These are phyloP conservation scores for Eutypella sp. DNA, from an alignment of 2,329 filamentous ascomycete genomes.

Conservation along the genomic window DNA sequence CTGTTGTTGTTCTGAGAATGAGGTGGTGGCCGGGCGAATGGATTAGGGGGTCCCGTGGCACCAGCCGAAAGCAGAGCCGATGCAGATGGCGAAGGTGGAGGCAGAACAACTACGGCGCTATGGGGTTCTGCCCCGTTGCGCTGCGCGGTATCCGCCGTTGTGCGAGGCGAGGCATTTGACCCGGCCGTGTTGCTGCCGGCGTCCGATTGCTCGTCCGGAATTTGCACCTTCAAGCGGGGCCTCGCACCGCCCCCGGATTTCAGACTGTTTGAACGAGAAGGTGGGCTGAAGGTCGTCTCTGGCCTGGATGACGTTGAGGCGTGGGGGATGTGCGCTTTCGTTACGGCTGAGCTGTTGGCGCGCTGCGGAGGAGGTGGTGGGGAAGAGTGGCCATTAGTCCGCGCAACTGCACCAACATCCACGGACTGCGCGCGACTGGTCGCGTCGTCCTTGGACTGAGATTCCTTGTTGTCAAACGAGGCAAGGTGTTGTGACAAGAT, in stretches of 20 bases:
- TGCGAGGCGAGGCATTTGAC: conserved; percentile 56
- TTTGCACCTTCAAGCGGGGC: conserved; percentile 86
- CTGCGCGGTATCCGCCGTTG: conserved; percentile 53
- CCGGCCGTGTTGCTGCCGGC: conserved; percentile 68
- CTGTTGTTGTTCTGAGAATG: conserved; percentile 54
- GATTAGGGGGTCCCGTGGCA: conserved; percentile 87
- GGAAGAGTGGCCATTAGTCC: conserved; percentile 48
- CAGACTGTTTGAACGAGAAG: conserved; percentile 73
- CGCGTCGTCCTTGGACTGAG: conserved; percentile 36
- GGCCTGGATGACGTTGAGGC: conserved; percentile 59
- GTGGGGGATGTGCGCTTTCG: conserved; percentile 41
- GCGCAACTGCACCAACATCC: conserved; percentile 53
- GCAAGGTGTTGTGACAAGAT: conserved; percentile 80
- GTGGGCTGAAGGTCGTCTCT: conserved; percentile 62
- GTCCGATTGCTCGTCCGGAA: conserved; percentile 86
- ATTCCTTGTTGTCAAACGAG: conserved; percentile 56
- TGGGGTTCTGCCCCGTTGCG: conserved; percentile 49
- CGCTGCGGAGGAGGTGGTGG: conserved; percentile 47
- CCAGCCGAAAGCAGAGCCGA: conserved; percentile 83
- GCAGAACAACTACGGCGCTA: conserved; percentile 70
- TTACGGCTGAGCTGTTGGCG: conserved; percentile 45
- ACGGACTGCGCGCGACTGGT: conserved; percentile 57
- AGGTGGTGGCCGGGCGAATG: conserved; percentile 82
- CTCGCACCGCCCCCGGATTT: conserved; percentile 63
- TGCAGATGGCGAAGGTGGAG: conserved; percentile 87